Percentiles rank a stretch among this genome's conserved stretches.
These are phyloP conservation scores for Berberis thunbergii DNA, from an alignment of 164 flowering plant species.

Conservation along the genomic window DNA sequence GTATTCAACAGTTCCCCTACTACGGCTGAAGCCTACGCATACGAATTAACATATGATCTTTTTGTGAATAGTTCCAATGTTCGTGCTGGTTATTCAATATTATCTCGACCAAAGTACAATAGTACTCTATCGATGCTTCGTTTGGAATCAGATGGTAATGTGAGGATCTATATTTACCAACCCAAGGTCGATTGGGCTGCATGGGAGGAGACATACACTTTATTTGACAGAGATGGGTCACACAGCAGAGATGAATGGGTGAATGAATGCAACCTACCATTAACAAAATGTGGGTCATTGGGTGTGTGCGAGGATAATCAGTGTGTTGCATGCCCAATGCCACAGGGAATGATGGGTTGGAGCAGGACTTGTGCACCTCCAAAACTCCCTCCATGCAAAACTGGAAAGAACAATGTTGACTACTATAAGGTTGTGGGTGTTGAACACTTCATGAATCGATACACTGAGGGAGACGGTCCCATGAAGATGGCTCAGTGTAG, in stretches of 20 bases:
- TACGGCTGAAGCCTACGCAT: background rate
- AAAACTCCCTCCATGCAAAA: constrained; percentile 18
- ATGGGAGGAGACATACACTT: constrained; percentile 22
- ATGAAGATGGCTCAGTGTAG: constrained; percentile 23
- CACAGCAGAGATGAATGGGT: constrained; percentile 15
- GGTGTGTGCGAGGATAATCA: constrained; percentile 21
- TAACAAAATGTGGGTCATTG: constrained; percentile 21
- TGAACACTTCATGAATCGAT: constrained; percentile 23
- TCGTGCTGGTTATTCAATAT: background rate
- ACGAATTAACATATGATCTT: background rate
- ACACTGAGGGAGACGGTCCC: constrained; percentile 16
- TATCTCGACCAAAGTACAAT: constrained; percentile 18
- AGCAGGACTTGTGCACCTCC: constrained; percentile 24
- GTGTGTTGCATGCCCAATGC: constrained; percentile 34
- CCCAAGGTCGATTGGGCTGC: constrained; percentile 10
- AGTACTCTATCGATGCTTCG: constrained; percentile 17
- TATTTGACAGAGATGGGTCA: constrained; percentile 10
- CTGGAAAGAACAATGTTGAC: background rate
- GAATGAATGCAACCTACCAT: constrained; percentile 23
- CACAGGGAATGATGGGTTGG: constrained; percentile 30
- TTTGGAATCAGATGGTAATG: constrained; percentile 25
- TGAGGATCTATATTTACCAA: constrained; percentile 19
- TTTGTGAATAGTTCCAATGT: background rate
- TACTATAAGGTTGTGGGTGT: constrained; percentile 37
- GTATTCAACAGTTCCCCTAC: background rate